Evolutionary conservation across 495 filamentous ascomycete genomes (phyloP), one percentile per base, ranked within the genome.

Genomic region (Penicillium alfredii): DNA sequence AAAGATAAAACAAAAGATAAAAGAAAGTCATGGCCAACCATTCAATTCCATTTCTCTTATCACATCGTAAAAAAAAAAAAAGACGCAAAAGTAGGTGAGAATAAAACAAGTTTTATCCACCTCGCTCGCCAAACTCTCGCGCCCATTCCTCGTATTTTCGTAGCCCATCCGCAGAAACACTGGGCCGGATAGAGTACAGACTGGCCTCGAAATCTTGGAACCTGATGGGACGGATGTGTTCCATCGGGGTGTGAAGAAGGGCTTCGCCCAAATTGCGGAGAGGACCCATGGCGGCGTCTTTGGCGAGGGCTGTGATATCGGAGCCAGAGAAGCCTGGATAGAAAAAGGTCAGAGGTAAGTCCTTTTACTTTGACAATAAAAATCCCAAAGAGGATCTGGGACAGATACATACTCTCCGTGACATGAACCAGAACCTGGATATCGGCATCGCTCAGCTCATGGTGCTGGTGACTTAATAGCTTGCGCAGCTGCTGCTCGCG

Each of bases 261-360:
- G 84, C 84, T 55, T 97, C 93, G 13, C 92, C 92, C 2, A 99
- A 70, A 37, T 84, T 88, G 12, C 93, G 80, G 9, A 99, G 72
- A 6, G 93, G 92, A 0, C 92, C 93, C 92, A 99, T 99, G 15
- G 92, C 92, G 7, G 92, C 92, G 55, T 99, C 92, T 61, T 99
- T 99, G 6, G 92, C 93, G 15, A 99, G 66, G 4, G 92, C 92
- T 7, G 92, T 99, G 36, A 99, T 94, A 56, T 99, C 92, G 3
- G 88, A 94, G 40, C 92, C 93, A 22, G 87, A 94, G 68, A 94
- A 99, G 32, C 89, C 92, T 96, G 49, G 1, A 14, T 7, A 5
- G 11, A 7, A 9, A n/a, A 17, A 30, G 35, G 20, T 47, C 26
- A 32, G 33, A 17, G n/a, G n/a, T n/a, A n/a, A n/a, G n/a, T n/a